Conservation (phyloP, 306 rosid species). For the Sphenostylis stenocarpa region DNA sequence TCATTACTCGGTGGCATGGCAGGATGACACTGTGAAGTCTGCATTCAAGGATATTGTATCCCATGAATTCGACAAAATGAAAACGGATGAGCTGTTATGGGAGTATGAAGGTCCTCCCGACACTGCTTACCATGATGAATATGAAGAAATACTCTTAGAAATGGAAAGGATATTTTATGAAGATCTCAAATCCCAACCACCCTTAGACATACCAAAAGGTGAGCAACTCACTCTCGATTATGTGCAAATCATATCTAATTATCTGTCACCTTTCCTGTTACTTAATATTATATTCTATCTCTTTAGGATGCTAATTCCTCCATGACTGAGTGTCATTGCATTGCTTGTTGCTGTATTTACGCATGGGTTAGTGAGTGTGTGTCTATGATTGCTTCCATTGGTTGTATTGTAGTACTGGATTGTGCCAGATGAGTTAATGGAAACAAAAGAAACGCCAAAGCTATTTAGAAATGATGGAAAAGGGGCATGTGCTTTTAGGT, state of each 20-base stretch:
- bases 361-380: background rate
- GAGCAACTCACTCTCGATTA: background rate
- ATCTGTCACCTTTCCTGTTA: background rate
- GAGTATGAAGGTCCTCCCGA: constrained; percentile 55
- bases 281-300: background rate
- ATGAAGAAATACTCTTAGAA: constrained; percentile 70
- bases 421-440: background rate
- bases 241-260: background rate
- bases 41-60: constrained; percentile 65
- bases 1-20: background rate
- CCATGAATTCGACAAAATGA: constrained; percentile 67
- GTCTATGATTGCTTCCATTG: background rate
- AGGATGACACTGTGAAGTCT: constrained; percentile 31
- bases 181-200: constrained; percentile 50
- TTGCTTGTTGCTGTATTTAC: background rate
- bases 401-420: background rate
- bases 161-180: constrained; percentile 85
- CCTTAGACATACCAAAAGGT: constrained; percentile 40
- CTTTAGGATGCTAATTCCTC: too few species aligned
- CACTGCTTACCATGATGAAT: constrained; percentile 55
- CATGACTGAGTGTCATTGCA: background rate
- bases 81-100: constrained; percentile 60
- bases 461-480: background rate
- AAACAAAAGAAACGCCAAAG: background rate
- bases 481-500: background rate